Base-by-base conservation (phyloP, 371 early-diverging fungal species). In the Funneliformis caledonium region DNA sequence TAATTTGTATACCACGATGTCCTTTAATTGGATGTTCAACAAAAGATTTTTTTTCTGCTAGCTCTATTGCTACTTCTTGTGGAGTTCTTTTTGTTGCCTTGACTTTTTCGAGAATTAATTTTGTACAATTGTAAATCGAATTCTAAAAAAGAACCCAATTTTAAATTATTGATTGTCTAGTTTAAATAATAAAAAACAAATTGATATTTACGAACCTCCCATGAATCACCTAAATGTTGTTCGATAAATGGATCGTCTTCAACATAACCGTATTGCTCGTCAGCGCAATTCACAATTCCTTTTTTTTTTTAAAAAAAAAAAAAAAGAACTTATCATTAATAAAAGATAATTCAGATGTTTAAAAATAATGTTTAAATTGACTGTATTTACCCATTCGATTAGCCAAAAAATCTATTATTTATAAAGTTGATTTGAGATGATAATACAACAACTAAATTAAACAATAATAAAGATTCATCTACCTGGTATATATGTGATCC, bases 231-330 rank as follows among this genome's bases (percentile, higher is more conserved):
- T 31, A 87, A 80, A 81, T 87, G 87, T 45, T 72, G 43, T 64
- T 85, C 84, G 42, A 85, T n/a, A 61, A 77, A 72, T 11, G 85
- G 85, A 74, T 87, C 87, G 56, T 83, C 64, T 2, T 83, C 82
- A 37, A 85, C 73, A 76, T 76, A 72, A 5, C 86, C 86, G 37
- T 70, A 76, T 72, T 83, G 72, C 61, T 87, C 86, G 74, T 87
- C 86, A 43, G 83, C 83, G 78, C 87, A 86, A 77, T 83, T 83
- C 45, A 87, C 87, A 65, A 87, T 87, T n/a, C 87, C 87, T 74
- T 37, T 37, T 37, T 37, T 26, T 26, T 26, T 26, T 26, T 26
- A 26, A 26, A 26, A 26, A 26, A 26, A 26, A 26, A 26, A 26
- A 33, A 50, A 72, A 61, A 52, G 50, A 65, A 43, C 33, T 22